Conservation (phyloP, 495 filamentous ascomycete species). For the Podospora appendiculata region DNA sequence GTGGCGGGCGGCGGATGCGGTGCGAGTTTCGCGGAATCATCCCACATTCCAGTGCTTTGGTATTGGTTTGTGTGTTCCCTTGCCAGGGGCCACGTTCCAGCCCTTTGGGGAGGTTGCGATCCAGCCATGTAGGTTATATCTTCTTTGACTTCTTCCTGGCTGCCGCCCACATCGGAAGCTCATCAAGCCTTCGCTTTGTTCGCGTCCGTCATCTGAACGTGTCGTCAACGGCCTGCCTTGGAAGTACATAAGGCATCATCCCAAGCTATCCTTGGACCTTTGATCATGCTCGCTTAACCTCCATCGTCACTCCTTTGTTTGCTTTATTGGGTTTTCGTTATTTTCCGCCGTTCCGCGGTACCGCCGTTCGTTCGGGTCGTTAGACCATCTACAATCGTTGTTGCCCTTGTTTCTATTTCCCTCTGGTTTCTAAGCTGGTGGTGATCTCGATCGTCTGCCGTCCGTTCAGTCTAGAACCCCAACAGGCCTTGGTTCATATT, state of each 20-base stretch:
- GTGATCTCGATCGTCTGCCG: no score
- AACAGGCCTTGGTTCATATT: no score
- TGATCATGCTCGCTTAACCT: slow-evolving; percentile 2
- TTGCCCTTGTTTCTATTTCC: no score
- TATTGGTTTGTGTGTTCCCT: neutral
- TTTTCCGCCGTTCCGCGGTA: neutral
- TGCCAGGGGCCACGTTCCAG: slow-evolving; percentile 11
- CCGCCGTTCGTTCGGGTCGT: neutral
- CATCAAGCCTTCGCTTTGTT: slow-evolving; percentile 12
- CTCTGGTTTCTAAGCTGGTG: no score
- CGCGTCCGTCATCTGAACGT: slow-evolving; percentile 7
- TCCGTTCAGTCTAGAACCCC: no score
- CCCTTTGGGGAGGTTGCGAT: slow-evolving; percentile 6
- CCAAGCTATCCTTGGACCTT: no score
- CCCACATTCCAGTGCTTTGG: slow-evolving; percentile 12
- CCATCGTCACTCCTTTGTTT: slow-evolving; percentile 22
- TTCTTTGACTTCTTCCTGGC: slow-evolving; percentile 10
- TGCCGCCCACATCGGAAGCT: neutral
- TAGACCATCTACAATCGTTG: no score
- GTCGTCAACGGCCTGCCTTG: slow-evolving; percentile 5
- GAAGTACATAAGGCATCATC: neutral
- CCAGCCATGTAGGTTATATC: slow-evolving; percentile 7
- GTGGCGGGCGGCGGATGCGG: slow-evolving; percentile 7
- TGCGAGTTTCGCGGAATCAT: slow-evolving; percentile 1
- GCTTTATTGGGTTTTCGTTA: slow-evolving; percentile 3